phyloP scores from a whole-genome alignment of 352 stramenopile species.

The Pythium aristosporum region DNA sequence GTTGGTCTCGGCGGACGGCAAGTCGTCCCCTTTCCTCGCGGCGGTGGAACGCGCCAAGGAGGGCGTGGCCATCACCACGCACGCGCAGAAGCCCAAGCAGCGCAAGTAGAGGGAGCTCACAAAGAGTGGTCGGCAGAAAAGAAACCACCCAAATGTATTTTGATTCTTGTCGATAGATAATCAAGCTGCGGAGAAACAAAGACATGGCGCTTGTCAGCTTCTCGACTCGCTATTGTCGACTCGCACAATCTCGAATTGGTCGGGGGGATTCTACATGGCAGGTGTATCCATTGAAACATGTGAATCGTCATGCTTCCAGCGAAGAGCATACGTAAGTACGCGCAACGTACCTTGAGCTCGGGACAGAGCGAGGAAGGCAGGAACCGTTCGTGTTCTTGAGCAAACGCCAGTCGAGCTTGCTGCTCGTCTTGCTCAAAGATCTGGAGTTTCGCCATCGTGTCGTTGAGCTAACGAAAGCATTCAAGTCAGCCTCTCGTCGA shows the following conservation, averaged over 20 bases:
- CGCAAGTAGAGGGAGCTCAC: conserved; percentile 18
- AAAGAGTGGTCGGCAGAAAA: neutral
- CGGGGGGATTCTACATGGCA: conserved; percentile 42
- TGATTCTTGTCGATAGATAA: conserved; percentile 24
- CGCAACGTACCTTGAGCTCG: conserved; percentile 52
- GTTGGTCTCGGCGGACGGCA: conserved; percentile 30
- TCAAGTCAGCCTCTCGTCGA: neutral
- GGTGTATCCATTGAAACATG: neutral
- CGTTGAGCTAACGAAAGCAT: conserved; percentile 41
- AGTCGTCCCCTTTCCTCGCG: conserved; percentile 64
- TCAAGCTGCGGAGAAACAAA: neutral
- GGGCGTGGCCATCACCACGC: conserved; percentile 61
- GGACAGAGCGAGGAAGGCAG: conserved; percentile 70
- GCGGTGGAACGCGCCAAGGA: conserved; percentile 71
- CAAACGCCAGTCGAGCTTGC: conserved; percentile 42
- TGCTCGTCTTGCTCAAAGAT: conserved; percentile 51
- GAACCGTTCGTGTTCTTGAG: conserved; percentile 60
- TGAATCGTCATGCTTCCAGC: no score
- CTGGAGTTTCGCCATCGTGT: conserved; percentile 50
- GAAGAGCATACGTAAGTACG: no score
- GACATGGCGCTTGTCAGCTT: conserved; percentile 1
- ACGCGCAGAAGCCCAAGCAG: conserved; percentile 62
- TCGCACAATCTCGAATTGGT: conserved; percentile 47
- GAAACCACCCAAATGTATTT: conserved; percentile 7
- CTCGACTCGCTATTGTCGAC: conserved; percentile 15